Evolutionary conservation across 768 basidiomycete species (phyloP).

Genomic region (Suillus tomentosus): DNA sequence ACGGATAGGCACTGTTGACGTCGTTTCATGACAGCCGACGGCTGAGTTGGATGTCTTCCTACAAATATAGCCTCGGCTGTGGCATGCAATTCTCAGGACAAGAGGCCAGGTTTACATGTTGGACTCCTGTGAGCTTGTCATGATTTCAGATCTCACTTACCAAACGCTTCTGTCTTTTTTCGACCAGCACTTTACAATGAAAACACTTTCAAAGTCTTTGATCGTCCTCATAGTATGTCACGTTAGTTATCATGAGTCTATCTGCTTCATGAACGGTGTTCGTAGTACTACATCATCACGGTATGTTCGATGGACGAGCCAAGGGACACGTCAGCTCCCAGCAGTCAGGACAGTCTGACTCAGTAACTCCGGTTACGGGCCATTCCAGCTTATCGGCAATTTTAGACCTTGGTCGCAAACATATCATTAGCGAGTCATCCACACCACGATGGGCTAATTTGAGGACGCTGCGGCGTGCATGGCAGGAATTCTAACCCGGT

Average conservation of each 20-base stretch:
- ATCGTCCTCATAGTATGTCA: neutral
- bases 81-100: neutral
- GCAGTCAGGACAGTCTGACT: neutral
- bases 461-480: neutral
- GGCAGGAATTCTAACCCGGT: neutral
- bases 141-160: neutral
- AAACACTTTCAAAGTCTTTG: neutral
- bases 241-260: neutral
- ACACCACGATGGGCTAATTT: constrained; percentile 1
- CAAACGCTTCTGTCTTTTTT: neutral
- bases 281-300: neutral
- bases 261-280: neutral
- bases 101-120: neutral
- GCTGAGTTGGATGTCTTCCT: neutral
- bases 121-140: neutral
- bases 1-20: neutral
- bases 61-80: neutral
- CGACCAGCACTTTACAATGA: neutral
- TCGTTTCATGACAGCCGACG: neutral
- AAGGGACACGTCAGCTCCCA: neutral
- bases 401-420: neutral
- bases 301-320: neutral
- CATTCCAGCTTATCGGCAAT: neutral
- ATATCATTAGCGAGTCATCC: neutral
- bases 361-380: neutral